Evolutionary conservation across 441 rosid species (phyloP).

Genomic region (Cnidoscolus chayamansa): DNA sequence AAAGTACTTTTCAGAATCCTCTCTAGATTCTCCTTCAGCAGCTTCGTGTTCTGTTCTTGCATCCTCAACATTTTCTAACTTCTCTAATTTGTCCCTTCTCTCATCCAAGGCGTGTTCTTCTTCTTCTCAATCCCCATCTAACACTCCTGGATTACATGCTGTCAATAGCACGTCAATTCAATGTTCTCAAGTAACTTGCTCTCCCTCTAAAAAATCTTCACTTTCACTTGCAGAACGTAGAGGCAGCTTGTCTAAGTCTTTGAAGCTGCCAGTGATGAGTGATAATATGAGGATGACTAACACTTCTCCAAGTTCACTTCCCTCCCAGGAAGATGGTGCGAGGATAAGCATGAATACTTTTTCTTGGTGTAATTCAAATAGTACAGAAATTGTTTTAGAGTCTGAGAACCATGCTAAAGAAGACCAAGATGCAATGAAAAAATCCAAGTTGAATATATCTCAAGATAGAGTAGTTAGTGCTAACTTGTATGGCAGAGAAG

Average conservation of each 20-base stretch:
- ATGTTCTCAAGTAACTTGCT: slow-evolving; percentile 28
- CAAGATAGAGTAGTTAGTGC: slow-evolving; percentile 33
- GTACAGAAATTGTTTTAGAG: slow-evolving; percentile 51
- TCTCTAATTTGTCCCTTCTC: slow-evolving; percentile 54
- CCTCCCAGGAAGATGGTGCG: slow-evolving; percentile 32
- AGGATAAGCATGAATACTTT: slow-evolving; percentile 30
- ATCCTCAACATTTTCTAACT: slow-evolving; percentile 55
- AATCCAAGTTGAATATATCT: slow-evolving; percentile 34
- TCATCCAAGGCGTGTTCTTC: slow-evolving; percentile 30
- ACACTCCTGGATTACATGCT: slow-evolving; percentile 32
- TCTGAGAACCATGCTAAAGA: slow-evolving; percentile 39
- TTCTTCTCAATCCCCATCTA: slow-evolving; percentile 37
- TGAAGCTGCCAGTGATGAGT: slow-evolving; percentile 62
- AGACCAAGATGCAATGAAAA: slow-evolving; percentile 31
- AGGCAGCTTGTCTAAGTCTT: slow-evolving; percentile 62
- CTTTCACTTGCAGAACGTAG: slow-evolving; percentile 87
- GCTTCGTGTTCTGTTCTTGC: slow-evolving; percentile 47
- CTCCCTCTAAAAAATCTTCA: slow-evolving; percentile 42
- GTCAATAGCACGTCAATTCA: slow-evolving; percentile 36
- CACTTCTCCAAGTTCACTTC: slow-evolving; percentile 23
- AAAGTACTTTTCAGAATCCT: slow-evolving; percentile 53
- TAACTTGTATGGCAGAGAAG: slow-evolving; percentile 36
- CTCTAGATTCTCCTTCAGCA: slow-evolving; percentile 62
- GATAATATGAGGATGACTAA: slow-evolving; percentile 40
- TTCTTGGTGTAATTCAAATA: slow-evolving; percentile 44